Evolutionary conservation across 1,284 basidiomycete species (phyloP).

Genomic region (Cutaneotrichosporon sp.): DNA sequence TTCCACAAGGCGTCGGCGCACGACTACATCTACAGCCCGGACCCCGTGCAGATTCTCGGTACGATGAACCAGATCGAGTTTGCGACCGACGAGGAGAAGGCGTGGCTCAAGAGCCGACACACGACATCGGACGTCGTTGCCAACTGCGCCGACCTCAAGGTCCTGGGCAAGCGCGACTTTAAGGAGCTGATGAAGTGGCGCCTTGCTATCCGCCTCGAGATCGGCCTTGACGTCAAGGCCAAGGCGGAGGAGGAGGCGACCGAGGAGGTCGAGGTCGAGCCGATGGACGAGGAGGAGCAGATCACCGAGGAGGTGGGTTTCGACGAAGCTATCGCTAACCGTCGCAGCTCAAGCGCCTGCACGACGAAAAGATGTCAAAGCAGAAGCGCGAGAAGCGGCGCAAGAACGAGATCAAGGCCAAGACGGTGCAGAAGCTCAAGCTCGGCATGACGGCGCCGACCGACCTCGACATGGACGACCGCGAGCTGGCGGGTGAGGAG

Average conservation of each 20-base stretch:
- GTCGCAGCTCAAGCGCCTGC: slow-evolving; percentile 75
- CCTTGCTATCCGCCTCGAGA: slow-evolving; percentile 75
- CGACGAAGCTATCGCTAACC: slow-evolving; percentile 5
- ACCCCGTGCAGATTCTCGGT: slow-evolving; percentile 81
- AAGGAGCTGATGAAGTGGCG: slow-evolving; percentile 93
- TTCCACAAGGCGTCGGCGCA: slow-evolving; percentile 74
- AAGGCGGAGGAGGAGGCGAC: slow-evolving; percentile 70
- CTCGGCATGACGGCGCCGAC: slow-evolving; percentile 98
- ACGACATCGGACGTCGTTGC: slow-evolving; percentile 78
- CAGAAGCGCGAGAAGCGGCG: slow-evolving; percentile 80
- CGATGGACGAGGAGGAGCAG: slow-evolving; percentile 80
- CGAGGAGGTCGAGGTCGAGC: slow-evolving; percentile 75
- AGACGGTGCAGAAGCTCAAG: slow-evolving; percentile 92
- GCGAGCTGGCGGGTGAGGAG: slow-evolving; percentile 66
- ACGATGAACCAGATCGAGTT: slow-evolving; percentile 83
- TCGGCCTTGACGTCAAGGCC: slow-evolving; percentile 78
- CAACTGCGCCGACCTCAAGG: slow-evolving; percentile 90
- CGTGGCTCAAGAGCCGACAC: slow-evolving; percentile 71
- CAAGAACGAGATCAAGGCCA: slow-evolving; percentile 84
- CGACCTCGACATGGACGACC: slow-evolving; percentile 77
- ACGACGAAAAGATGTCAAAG: slow-evolving; percentile 72
- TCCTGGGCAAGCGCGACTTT: slow-evolving; percentile 97
- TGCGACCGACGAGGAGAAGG: slow-evolving; percentile 77
- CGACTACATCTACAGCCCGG: slow-evolving; percentile 69
- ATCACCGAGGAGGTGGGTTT: slow-evolving; percentile 79